These are phyloP conservation scores for Aphanoascus verrucosus DNA, from an alignment of 2,329 filamentous ascomycete species.

Conservation along the genomic window DNA sequence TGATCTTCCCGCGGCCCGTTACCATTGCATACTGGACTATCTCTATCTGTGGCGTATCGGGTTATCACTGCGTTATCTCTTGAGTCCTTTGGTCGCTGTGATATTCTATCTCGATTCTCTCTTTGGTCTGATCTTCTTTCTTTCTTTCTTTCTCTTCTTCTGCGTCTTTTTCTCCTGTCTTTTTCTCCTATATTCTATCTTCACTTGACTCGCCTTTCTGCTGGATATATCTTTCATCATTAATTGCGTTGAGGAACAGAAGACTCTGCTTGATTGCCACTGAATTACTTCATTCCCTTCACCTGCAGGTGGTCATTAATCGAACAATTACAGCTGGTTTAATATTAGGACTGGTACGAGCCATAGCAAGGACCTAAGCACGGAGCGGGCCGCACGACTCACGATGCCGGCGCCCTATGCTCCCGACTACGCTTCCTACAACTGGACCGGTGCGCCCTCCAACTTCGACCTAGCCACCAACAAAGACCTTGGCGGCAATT, in stretches of 20 bases:
- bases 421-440: slow-evolving; percentile 40
- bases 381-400: background rate
- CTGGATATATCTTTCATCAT: background rate
- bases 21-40: too few relatives aligned
- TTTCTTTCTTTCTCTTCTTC: slow-evolving; percentile 2
- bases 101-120: background rate
- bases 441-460: slow-evolving; percentile 39
- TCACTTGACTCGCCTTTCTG: background rate
- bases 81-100: background rate
- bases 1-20: slow-evolving; percentile 4
- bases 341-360: too few relatives aligned
- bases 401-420: slow-evolving; percentile 21
- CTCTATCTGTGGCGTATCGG: background rate
- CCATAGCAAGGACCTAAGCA: background rate
- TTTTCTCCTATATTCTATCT: background rate
- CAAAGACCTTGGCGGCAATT: slow-evolving; percentile 59
- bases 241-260: too few relatives aligned
- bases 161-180: background rate
- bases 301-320: too few relatives aligned
- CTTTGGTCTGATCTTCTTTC: background rate
- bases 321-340: background rate
- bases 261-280: too few relatives aligned
- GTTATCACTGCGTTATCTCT: background rate
- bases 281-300: too few relatives aligned
- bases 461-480: slow-evolving; percentile 41